These are phyloP conservation scores for Plasmodium sp. DNA, from an alignment of 169 alveolate species.

Conservation along the genomic window DNA sequence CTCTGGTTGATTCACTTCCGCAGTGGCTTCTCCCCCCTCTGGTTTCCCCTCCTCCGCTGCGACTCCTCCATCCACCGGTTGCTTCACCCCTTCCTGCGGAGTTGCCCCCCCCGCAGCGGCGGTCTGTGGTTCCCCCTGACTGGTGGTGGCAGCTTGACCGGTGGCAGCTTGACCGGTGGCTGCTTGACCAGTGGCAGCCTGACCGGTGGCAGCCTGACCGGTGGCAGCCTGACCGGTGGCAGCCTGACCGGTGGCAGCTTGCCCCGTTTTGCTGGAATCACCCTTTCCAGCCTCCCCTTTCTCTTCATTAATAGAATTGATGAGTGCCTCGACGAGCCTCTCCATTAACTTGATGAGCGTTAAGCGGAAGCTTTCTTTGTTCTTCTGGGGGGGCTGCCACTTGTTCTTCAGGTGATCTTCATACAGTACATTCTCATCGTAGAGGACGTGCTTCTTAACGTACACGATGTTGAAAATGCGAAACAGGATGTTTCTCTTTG, in stretches of 20 bases:
- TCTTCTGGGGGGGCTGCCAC: background rate
- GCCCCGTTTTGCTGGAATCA: background rate
- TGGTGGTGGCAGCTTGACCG: background rate
- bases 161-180: no score
- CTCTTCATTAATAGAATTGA: background rate
- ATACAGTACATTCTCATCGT: conserved; percentile 19
- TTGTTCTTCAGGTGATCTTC: background rate
- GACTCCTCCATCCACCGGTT: background rate
- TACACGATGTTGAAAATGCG: conserved; percentile 4
- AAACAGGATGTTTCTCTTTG: conserved; percentile 3
- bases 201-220: background rate
- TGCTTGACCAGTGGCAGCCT: background rate
- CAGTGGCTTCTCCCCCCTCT: background rate
- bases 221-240: background rate
- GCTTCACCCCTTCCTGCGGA: background rate
- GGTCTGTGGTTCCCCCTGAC: background rate
- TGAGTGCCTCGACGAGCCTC: background rate
- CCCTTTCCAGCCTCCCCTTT: background rate
- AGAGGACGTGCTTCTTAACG: conserved; percentile 18
- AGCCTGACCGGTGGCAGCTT: background rate
- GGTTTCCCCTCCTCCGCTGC: background rate
- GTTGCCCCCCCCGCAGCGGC: background rate
- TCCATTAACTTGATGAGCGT: background rate
- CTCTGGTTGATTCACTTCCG: background rate
- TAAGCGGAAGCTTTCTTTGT: background rate